phyloP scores from a whole-genome alignment of 2,329 filamentous ascomycete genomes.

The Lasiodiplodia theobromae region DNA sequence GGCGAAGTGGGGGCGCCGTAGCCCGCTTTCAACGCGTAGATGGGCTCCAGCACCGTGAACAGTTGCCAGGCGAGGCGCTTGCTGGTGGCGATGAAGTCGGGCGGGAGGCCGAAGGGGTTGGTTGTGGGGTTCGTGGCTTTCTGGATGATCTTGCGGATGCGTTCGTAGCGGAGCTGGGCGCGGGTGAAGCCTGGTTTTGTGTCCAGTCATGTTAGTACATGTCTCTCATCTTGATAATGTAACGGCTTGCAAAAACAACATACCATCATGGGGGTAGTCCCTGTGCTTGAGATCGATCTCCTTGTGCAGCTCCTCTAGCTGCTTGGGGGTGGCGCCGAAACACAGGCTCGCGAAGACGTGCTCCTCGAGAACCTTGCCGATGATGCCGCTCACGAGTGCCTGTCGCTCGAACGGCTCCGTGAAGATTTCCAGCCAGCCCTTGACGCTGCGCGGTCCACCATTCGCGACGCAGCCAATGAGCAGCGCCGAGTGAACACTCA shows the following conservation, averaged over 20 bases:
- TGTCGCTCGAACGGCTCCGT: background rate
- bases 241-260: background rate
- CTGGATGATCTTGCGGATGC: background rate
- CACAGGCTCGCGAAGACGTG: constrained; percentile 27
- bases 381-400: constrained; percentile 5
- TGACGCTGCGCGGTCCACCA: background rate
- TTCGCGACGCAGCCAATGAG: constrained; percentile 9
- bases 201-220: background rate
- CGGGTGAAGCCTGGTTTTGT: constrained; percentile 17
- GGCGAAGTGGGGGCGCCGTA: constrained; percentile 4
- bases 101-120: background rate
- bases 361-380: constrained; percentile 24
- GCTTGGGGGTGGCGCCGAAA: background rate
- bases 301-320: background rate
- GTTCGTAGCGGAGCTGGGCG: background rate
- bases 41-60: background rate
- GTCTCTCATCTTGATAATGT: background rate
- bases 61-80: constrained; percentile 23
- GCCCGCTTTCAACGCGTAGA: background rate
- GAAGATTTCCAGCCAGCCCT: constrained; percentile 14
- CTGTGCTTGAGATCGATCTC: constrained; percentile 10
- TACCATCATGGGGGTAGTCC: constrained; percentile 12
- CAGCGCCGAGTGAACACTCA: background rate
- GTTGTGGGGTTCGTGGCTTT: background rate
- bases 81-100: background rate